phyloP scores from a whole-genome alignment of 805 yeast genomes.

The Candida montana region DNA sequence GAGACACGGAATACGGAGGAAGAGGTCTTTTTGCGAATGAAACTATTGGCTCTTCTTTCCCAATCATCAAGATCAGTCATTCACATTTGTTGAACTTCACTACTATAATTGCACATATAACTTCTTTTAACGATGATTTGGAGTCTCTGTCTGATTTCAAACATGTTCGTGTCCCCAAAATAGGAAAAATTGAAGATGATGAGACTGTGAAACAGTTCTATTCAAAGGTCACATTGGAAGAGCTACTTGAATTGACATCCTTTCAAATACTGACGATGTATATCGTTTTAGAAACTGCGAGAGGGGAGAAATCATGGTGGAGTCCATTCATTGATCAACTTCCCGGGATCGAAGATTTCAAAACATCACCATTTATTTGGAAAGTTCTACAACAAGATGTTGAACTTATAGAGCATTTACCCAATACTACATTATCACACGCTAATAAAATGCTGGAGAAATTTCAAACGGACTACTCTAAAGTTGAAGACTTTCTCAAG shows the following conservation, averaged over 20 bases:
- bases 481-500: slow-evolving; percentile 25
- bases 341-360: slow-evolving; percentile 53
- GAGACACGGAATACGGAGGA: slow-evolving; percentile 45
- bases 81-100: slow-evolving; percentile 53
- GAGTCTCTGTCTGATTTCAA: slow-evolving; percentile 6
- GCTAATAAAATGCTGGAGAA: slow-evolving; percentile 36
- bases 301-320: slow-evolving; percentile 52
- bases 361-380: slow-evolving; percentile 63
- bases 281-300: slow-evolving; percentile 37
- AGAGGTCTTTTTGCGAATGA: slow-evolving; percentile 52
- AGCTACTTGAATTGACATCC: slow-evolving; percentile 43
- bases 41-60: slow-evolving; percentile 35
- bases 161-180: slow-evolving; percentile 7
- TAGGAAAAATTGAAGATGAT: slow-evolving; percentile 18
- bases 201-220: slow-evolving; percentile 12
- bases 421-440: slow-evolving; percentile 37
- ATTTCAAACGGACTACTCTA: slow-evolving; percentile 30
- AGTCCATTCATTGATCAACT: slow-evolving; percentile 58
- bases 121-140: slow-evolving; percentile 26
- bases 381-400: slow-evolving; percentile 21
- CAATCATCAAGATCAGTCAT: slow-evolving; percentile 52
- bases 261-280: slow-evolving; percentile 56
- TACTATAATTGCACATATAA: slow-evolving; percentile 43
- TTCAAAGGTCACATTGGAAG: slow-evolving; percentile 18
- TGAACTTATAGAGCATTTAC: slow-evolving; percentile 34